Evolutionary conservation across 352 stramenopile species (phyloP).

Genomic region (Phytopythium cucurbitacearum): DNA sequence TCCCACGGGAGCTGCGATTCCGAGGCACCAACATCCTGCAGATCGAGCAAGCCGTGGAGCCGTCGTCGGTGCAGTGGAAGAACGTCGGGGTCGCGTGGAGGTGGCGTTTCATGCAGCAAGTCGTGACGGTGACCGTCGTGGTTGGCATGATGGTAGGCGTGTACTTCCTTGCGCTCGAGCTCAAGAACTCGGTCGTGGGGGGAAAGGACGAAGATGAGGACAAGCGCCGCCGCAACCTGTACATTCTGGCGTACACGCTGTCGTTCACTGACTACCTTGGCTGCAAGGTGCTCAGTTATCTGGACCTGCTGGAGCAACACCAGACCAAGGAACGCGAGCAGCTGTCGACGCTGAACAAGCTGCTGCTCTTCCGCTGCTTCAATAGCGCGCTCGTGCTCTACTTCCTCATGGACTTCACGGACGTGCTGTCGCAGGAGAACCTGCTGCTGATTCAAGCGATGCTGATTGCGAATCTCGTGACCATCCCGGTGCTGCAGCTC

Average conservation of each 20-base stretch:
- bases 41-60: conserved; percentile 59
- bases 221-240: conserved; percentile 37
- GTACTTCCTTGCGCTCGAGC: conserved; percentile 37
- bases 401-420: conserved; percentile 67
- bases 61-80: conserved; percentile 68
- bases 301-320: conserved; percentile 51
- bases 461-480: conserved; percentile 74
- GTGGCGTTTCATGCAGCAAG: conserved; percentile 35
- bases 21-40: conserved; percentile 65
- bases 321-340: conserved; percentile 68
- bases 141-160: conserved; percentile 44
- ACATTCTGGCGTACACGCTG: conserved; percentile 46
- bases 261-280: conserved; percentile 54
- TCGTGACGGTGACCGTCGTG: conserved; percentile 42
- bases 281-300: conserved; percentile 57
- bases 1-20: conserved; percentile 46
- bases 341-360: conserved; percentile 75
- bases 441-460: conserved; percentile 71
- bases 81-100: conserved; percentile 43
- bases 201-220: conserved; percentile 15
- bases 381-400: conserved; percentile 77
- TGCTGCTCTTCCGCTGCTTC: conserved; percentile 66
- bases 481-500: conserved; percentile 59
- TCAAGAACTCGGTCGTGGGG: conserved; percentile 34
- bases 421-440: conserved; percentile 62